Evolutionary conservation across 129 eudicot species (phyloP).

Genomic region (Centaurea solstitialis): DNA sequence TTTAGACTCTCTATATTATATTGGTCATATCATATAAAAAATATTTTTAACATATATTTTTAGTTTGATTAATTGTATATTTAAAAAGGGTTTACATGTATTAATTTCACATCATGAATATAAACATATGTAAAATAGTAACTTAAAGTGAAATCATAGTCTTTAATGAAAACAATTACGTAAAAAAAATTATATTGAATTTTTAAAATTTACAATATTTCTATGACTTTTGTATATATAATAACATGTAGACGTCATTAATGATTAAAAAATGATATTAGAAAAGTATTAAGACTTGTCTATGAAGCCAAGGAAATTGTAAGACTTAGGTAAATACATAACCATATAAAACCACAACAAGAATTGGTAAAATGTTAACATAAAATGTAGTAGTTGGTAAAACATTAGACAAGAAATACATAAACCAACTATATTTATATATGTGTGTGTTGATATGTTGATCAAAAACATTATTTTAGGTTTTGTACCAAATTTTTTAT

Average conservation of each 20-base stretch:
- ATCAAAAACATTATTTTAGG: no score
- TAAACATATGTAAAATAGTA: not conserved
- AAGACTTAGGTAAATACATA: not conserved
- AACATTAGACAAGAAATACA: not conserved
- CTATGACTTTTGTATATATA: no score
- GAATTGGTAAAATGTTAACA: not conserved
- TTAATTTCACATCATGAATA: not conserved
- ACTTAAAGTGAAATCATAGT: not conserved
- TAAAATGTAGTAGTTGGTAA: no score
- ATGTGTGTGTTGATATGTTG: not conserved
- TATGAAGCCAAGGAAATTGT: not conserved
- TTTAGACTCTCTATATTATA: no score
- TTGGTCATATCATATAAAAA: no score
- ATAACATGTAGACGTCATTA: not conserved
- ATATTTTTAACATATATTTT: not conserved
- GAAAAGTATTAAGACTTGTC: not conserved
- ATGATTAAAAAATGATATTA: not conserved
- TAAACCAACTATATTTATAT: not conserved
- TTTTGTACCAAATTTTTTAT: no score
- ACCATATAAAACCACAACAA: not conserved
- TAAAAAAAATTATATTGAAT: no score
- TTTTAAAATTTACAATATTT: no score
- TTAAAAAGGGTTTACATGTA: not conserved
- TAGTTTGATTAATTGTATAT: not conserved
- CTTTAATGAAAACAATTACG: not conserved